Conservation (phyloP, 2,329 filamentous ascomycete genomes). For the Xylaria sp. region DNA sequence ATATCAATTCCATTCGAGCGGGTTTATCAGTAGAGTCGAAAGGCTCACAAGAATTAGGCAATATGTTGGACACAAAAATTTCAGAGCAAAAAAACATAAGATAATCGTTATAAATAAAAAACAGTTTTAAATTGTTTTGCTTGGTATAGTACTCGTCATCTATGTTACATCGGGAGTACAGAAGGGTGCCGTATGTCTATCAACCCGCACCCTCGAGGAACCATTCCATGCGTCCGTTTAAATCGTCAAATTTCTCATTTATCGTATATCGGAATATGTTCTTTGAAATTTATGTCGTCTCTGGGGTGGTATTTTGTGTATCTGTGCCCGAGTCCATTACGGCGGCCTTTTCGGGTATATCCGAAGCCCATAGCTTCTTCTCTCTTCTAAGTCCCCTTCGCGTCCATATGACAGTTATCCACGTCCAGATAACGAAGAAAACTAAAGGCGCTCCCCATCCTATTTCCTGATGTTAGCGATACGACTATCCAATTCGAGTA, state of each 20-base stretch:
- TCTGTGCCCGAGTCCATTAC: conserved; percentile 29
- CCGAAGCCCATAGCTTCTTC: conserved; percentile 41
- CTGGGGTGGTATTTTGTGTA: conserved; percentile 23
- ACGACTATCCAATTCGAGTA: background rate
- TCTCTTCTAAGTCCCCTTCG: conserved; percentile 39
- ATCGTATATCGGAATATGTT: background rate
- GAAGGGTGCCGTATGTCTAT: background rate
- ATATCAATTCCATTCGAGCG: too few species aligned
- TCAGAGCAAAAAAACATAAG: background rate
- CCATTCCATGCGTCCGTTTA: background rate
- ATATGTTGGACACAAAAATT: background rate
- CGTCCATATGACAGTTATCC: conserved; percentile 45
- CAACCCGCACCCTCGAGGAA: too few species aligned
- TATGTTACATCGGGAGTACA: conserved; percentile 5
- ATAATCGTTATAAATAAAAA: background rate
- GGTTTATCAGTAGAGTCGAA: background rate
- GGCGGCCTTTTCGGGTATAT: conserved; percentile 23
- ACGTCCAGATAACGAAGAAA: conserved; percentile 45
- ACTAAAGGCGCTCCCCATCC: conserved; percentile 46
- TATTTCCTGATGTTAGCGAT: conserved; percentile 25
- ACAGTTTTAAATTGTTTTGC: background rate
- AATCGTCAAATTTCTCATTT: conserved; percentile 3
- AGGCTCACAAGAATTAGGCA: background rate
- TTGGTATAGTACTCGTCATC: background rate
- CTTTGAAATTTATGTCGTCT: conserved; percentile 12